A percentile compares a stretch with the other conserved stretches of the same genome.
Conservation (phyloP, 2,329 filamentous ascomycete species). For the Fusarium neocosmosporiellum region DNA sequence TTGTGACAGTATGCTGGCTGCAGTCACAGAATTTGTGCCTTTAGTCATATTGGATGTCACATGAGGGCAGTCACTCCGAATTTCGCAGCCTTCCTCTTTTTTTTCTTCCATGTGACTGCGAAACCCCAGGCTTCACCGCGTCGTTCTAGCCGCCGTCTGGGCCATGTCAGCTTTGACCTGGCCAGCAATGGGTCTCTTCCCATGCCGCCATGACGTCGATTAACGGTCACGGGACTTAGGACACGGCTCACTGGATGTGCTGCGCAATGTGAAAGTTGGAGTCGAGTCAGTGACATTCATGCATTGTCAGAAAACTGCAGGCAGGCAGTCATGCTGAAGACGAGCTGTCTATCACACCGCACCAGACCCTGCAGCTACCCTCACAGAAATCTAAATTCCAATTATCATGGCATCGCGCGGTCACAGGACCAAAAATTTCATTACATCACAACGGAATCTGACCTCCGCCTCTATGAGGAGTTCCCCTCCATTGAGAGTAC, state of each 20-base stretch:
- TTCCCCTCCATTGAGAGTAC: not conserved
- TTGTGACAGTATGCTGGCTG: constrained; percentile 13
- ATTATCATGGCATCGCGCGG: constrained; percentile 6
- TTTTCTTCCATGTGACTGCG: constrained; percentile 26
- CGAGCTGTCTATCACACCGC: not conserved
- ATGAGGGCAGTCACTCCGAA: constrained; percentile 25
- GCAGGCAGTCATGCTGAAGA: not conserved
- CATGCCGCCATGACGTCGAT: constrained; percentile 37
- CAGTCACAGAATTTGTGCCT: constrained; percentile 6
- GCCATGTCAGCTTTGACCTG: constrained; percentile 18
- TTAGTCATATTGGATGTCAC: constrained; percentile 31
- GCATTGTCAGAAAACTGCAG: constrained; percentile 7
- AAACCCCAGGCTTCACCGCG: constrained; percentile 40
- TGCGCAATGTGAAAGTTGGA: constrained; percentile 9
- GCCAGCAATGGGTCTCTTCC: constrained; percentile 2
- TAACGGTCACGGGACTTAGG: constrained; percentile 29
- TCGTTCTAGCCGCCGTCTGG: constrained; percentile 33
- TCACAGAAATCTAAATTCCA: not conserved
- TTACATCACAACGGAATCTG: constrained; percentile 8
- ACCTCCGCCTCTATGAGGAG: not conserved
- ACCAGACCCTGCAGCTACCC: not conserved
- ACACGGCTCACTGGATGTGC: constrained; percentile 17
- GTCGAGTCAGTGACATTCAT: constrained; percentile 6
- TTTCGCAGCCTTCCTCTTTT: constrained; percentile 9
- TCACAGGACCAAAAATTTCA: not conserved